phyloP scores from a whole-genome alignment of 1,284 basidiomycete species.

The Trichosporon inkin region DNA sequence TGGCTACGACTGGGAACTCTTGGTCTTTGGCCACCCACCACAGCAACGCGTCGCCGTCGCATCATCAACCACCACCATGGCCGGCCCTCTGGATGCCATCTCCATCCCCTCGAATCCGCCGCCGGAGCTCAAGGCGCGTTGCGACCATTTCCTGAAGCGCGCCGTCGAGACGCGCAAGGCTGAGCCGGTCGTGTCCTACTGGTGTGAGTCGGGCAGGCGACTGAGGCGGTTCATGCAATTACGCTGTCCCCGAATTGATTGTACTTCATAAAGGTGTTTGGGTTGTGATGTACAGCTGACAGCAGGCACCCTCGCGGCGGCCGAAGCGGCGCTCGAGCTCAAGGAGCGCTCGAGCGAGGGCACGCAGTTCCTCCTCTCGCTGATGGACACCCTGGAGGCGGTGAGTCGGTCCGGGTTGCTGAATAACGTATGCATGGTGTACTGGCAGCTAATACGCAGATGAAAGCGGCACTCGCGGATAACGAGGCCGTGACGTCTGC shows the following conservation, averaged over 20 bases:
- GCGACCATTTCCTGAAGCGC: constrained; percentile 75
- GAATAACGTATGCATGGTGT: not conserved
- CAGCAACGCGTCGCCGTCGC: not conserved
- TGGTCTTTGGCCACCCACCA: not conserved
- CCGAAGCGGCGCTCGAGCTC: constrained; percentile 72
- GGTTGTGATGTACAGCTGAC: constrained; percentile 7
- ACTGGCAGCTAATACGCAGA: constrained; percentile 36
- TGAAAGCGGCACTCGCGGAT: constrained; percentile 68
- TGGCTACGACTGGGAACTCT: not conserved
- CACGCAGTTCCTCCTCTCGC: constrained; percentile 65
- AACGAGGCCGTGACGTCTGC: constrained; percentile 83
- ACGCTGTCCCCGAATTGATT: no score
- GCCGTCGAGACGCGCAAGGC: constrained; percentile 75
- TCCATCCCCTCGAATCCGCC: constrained; percentile 48
- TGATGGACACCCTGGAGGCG: constrained; percentile 74
- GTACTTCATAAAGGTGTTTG: no score
- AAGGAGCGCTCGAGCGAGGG: constrained; percentile 63
- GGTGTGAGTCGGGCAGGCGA: constrained; percentile 65
- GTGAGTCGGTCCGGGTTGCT: constrained; percentile 39
- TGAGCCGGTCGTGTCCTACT: constrained; percentile 86
- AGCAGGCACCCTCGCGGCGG: constrained; percentile 81
- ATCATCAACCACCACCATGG: constrained; percentile 14
- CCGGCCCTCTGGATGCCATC: constrained; percentile 33
- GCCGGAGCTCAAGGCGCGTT: constrained; percentile 54
- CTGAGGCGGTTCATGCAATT: not conserved